Base-by-base conservation (phyloP, 1,284 basidiomycete species). In the Apiotrichum montevideense region DNA sequence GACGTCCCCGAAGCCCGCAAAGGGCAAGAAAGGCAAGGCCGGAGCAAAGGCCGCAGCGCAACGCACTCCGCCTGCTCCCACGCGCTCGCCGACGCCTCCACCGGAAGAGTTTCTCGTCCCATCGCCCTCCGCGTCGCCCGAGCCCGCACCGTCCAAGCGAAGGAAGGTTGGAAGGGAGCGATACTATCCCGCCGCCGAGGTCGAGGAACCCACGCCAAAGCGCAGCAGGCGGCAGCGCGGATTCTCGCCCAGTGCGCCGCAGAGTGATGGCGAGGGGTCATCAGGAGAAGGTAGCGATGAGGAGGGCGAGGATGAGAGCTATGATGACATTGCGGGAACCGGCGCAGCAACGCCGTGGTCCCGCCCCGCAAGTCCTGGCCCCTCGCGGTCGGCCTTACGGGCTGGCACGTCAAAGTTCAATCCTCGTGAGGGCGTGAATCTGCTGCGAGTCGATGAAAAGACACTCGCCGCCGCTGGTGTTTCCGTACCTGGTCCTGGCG, bases 171-270 rank as follows among this genome's bases (percentile, higher is more conserved):
- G 15, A 35, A 57, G 53, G 42, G 41, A 4, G n/a, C 40, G 58
- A 5, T 59, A 56, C 51, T 55, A 46, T 33, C 40, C 45, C 3
- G 29, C 56, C 1, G 44, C 41, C 1, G 21, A 39, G 43, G 13
- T 7, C 15, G n/a, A 45, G 42, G 43, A 55, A 34, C 34, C 47
- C 43, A 58, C 29, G 52, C 41, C 32, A 6, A 57, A 52, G 60
- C 48, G 49, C n/a, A 3, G 13, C 54, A 32, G 21, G 10, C 40
- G 35, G 8, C 47, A 43, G 21, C 46, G 50, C 42, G 53, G 58
- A 43, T 71, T 68, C 51, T 73, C 71, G 11, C 70, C 70, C 13
- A 66, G 67, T 43, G 66, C 64, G 0, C 67, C 69, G 0, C 64
- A 56, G 8, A 59, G 50, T n/a, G 51, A 48, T 13, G 51, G 33